Percentiles rank a stretch among this genome's conserved stretches.
Evolutionary conservation across 495 filamentous ascomycete species (phyloP).

Genomic region (Podospora sp.): DNA sequence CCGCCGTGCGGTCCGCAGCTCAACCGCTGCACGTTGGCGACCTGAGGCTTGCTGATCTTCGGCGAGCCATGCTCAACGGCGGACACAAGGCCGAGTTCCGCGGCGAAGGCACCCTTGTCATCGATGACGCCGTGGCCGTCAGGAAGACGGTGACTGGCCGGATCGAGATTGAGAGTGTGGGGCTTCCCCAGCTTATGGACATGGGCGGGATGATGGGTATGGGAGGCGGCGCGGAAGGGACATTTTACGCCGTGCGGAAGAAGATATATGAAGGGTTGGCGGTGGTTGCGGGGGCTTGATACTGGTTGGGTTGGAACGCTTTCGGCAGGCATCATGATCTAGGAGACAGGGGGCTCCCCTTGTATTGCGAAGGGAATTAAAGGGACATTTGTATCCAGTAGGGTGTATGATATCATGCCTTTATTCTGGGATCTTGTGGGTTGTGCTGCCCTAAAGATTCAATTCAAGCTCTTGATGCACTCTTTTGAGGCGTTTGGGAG

Average conservation of each 20-base stretch:
- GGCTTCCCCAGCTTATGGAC: constrained; percentile 48
- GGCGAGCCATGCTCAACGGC: constrained; percentile 76
- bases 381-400: not conserved
- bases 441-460: too few relatives aligned
- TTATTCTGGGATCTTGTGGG: too few relatives aligned
- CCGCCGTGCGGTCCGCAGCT: constrained; percentile 73
- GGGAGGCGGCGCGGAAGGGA: constrained; percentile 17
- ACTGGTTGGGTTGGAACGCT: not conserved
- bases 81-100: constrained; percentile 91
- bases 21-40: constrained; percentile 96
- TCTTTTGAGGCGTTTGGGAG: too few relatives aligned
- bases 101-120: constrained; percentile 87
- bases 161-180: constrained; percentile 87
- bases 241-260: constrained; percentile 38
- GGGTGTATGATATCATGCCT: not conserved
- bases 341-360: not conserved
- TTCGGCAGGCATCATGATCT: not conserved
- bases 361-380: not conserved
- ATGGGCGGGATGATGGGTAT: constrained; percentile 3
- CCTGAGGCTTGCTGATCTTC: constrained; percentile 82
- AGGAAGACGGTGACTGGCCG: constrained; percentile 82
- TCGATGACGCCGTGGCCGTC: constrained; percentile 86
- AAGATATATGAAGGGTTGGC: constrained; percentile 43
- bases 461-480: too few relatives aligned
- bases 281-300: constrained; percentile 38